Evolutionary conservation across 257 asterid species (phyloP).

Genomic region (Euphrasia confusa): DNA sequence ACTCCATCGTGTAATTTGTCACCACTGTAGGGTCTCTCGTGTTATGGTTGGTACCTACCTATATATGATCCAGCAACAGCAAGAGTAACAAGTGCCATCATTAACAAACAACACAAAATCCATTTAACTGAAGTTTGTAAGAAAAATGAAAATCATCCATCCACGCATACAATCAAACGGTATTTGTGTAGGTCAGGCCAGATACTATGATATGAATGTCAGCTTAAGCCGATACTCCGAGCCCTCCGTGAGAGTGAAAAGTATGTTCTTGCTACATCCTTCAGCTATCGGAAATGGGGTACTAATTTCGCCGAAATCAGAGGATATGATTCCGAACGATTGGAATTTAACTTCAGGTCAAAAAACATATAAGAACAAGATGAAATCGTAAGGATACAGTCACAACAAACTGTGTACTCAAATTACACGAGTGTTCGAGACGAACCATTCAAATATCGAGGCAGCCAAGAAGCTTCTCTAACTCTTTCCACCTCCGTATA

Average conservation of each 20-base stretch:
- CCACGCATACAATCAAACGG: too few species aligned
- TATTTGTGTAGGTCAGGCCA: slow-evolving; percentile 64
- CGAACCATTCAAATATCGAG: slow-evolving; percentile 64
- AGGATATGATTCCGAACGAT: slow-evolving; percentile 58
- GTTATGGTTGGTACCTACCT: slow-evolving; percentile 66
- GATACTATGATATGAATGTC: slow-evolving; percentile 70
- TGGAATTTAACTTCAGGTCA: slow-evolving; percentile 72
- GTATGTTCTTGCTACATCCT: slow-evolving; percentile 37
- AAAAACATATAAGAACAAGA: too few species aligned
- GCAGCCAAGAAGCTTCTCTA: neutral
- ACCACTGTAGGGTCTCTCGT: slow-evolving; percentile 41
- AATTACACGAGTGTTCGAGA: slow-evolving; percentile 12
- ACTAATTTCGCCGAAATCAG: slow-evolving; percentile 57
- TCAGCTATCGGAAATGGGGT: slow-evolving; percentile 55
- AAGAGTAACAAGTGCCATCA: too few species aligned
- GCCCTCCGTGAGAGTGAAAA: slow-evolving; percentile 61
- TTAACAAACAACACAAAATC: too few species aligned
- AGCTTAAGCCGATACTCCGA: slow-evolving; percentile 60
- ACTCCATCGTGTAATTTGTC: slow-evolving; percentile 30
- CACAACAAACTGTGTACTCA: slow-evolving; percentile 1
- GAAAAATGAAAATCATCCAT: too few species aligned
- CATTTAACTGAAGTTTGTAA: too few species aligned
- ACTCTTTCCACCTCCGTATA: too few species aligned
- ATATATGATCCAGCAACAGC: slow-evolving; percentile 11
- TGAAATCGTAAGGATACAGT: neutral